Conservation (phyloP, 2,329 filamentous ascomycete genomes). For the Claviceps arundinis region DNA sequence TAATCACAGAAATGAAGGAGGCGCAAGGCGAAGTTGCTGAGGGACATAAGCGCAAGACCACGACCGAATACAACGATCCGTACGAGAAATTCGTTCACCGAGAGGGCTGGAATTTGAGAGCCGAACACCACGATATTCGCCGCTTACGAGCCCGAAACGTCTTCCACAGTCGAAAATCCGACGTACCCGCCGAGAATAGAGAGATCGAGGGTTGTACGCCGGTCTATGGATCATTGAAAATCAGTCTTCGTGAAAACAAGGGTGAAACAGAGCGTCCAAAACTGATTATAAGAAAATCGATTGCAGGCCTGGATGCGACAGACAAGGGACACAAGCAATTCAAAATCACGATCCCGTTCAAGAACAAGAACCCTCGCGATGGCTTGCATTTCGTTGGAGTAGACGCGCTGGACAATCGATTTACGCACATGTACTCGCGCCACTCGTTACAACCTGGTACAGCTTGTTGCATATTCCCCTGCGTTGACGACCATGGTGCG, state of each 20-base stretch:
- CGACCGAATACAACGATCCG: constrained; percentile 44
- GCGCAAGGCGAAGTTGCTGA: constrained; percentile 21
- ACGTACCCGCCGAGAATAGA: constrained; percentile 42
- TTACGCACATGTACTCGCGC: constrained; percentile 82
- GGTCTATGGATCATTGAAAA: constrained; percentile 37
- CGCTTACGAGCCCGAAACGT: constrained; percentile 50
- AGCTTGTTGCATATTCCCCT: constrained; percentile 81
- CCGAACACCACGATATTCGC: constrained; percentile 64
- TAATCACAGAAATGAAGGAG: constrained; percentile 30
- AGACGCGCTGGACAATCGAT: constrained; percentile 64
- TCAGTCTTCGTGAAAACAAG: constrained; percentile 26
- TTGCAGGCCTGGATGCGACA: constrained; percentile 15
- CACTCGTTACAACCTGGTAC: constrained; percentile 67
- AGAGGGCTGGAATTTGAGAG: constrained; percentile 44
- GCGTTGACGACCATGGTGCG: constrained; percentile 72
- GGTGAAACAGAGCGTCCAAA: constrained; percentile 25
- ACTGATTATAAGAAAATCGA: constrained; percentile 32
- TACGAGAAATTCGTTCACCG: constrained; percentile 53
- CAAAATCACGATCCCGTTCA: constrained; percentile 58
- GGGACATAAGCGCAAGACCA: constrained; percentile 26
- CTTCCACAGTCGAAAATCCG: constrained; percentile 35
- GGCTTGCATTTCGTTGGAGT: constrained; percentile 86
- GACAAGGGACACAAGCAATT: constrained; percentile 32
- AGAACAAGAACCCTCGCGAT: constrained; percentile 62
- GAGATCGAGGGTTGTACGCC: constrained; percentile 43